These are phyloP conservation scores for Phytophthora aleatoria DNA, from an alignment of 352 stramenopile species.

Conservation along the genomic window DNA sequence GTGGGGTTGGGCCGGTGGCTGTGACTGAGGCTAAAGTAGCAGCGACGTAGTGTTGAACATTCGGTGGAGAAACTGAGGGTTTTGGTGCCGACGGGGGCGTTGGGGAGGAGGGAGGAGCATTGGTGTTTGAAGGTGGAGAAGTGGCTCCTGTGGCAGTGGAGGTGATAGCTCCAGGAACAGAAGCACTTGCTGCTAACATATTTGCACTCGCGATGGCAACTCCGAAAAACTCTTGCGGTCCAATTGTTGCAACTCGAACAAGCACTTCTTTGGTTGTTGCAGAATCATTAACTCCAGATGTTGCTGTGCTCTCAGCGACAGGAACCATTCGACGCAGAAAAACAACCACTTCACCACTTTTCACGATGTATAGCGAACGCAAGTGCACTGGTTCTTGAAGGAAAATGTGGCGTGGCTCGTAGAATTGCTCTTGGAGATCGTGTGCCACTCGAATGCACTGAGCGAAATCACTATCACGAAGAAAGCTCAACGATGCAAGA, in stretches of 20 bases:
- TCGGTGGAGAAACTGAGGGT: constrained; percentile 10
- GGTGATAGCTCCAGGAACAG: constrained; percentile 6
- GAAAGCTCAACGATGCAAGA: constrained; percentile 60
- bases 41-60: constrained; percentile 30
- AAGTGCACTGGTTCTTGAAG: constrained; percentile 52
- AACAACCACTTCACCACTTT: constrained; percentile 69
- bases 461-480: constrained; percentile 60
- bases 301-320: constrained; percentile 9
- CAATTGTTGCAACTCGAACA: constrained; percentile 71
- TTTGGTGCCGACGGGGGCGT: constrained; percentile 7
- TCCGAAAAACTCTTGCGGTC: constrained; percentile 72
- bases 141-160: constrained; percentile 5
- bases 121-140: constrained; percentile 5
- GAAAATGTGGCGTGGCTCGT: constrained; percentile 69
- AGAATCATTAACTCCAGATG: constrained; percentile 7
- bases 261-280: constrained; percentile 41
- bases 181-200: constrained; percentile 13
- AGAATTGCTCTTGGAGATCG: constrained; percentile 59
- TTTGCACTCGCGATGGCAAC: constrained; percentile 50
- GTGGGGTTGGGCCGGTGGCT: not conserved
- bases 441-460: constrained; percentile 80
- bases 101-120: not conserved
- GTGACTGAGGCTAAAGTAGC: constrained; percentile 31
- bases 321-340: constrained; percentile 47
- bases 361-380: constrained; percentile 71